Evolutionary conservation across 306 rosid genomes (phyloP), one percentile per base, ranked within the genome.

Genomic region (Prunus campanulata): DNA sequence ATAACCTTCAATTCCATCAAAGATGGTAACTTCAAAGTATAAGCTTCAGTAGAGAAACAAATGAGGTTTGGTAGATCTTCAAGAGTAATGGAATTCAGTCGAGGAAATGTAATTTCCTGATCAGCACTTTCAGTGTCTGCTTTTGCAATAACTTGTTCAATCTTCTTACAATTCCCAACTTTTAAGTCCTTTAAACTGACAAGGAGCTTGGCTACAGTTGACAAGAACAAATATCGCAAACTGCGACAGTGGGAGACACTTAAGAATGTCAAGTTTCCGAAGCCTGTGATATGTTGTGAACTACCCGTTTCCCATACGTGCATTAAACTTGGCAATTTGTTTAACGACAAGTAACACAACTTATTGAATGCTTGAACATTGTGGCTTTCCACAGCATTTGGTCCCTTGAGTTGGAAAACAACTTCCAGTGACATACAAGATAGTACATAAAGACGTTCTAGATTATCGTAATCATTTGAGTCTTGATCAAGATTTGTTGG

Each of bases 401-500:
- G 1, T 54, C 24, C 59, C 4, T 19, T 54, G 0, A 54, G 24
- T 19, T 54, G 29, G 27, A 57, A 57, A n/a, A 57, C 20, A 27
- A 57, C 63, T 57, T 57, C 30, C 5, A 57, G 0, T 22, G 30
- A 57, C 0, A 0, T 0, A 22, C 63, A 57, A 0, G 3, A 0
- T 1, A 0, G 0, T 22, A 57, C 63, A 3, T 0, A 0, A 11
- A 57, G 63, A 22, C 2, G 1, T 56, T 57, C 30, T 0, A 57
- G 63, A 57, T 57, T 57, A 22, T 57, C 63, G 27, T 25, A 25
- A 25, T 25, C 27, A 57, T 57, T 57, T 57, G 30, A 57, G 27
- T 22, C 30, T 14, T 9, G 30, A 27, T 27, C 63, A 9, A 57
- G 16, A 57, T 57, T 11, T 3, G 63, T 10, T 8, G 7, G n/a